Percentiles rank a stretch among this genome's conserved stretches.
phyloP scores from a whole-genome alignment of 495 filamentous ascomycete genomes.

The Rhypophila decipiens region DNA sequence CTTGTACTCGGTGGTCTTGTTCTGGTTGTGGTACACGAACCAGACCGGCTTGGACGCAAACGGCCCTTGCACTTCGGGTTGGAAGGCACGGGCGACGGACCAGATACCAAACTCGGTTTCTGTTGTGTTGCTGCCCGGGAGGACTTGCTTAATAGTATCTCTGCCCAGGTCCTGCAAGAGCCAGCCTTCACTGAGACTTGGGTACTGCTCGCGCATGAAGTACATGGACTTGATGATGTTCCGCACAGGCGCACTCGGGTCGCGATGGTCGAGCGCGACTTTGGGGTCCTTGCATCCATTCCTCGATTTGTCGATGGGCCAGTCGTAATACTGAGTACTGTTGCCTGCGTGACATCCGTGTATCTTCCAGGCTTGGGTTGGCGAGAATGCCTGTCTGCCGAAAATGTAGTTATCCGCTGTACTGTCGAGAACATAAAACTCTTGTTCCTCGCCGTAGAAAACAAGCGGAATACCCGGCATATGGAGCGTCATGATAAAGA shows the following conservation, averaged over 20 bases:
- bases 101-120: constrained; percentile 62
- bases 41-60: constrained; percentile 52
- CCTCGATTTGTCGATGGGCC: constrained; percentile 36
- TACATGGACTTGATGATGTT: constrained; percentile 65
- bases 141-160: constrained; percentile 47
- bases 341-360: constrained; percentile 60
- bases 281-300: constrained; percentile 67
- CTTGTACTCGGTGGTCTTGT: constrained; percentile 51
- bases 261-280: constrained; percentile 51
- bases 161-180: constrained; percentile 53
- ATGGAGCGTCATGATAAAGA: constrained; percentile 56
- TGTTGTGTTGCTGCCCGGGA: constrained; percentile 50
- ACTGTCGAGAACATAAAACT: constrained; percentile 59
- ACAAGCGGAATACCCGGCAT: constrained; percentile 61
- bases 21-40: constrained; percentile 62
- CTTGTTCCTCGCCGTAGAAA: constrained; percentile 65
- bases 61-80: constrained; percentile 48
- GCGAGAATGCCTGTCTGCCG: constrained; percentile 60
- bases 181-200: constrained; percentile 58
- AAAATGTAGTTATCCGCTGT: constrained; percentile 63
- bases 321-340: constrained; percentile 15
- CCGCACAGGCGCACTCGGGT: constrained; percentile 30
- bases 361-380: constrained; percentile 56
- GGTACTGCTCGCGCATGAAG: constrained; percentile 52
- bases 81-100: constrained; percentile 22